Base-by-base conservation (phyloP, 2,329 filamentous ascomycete genomes). In the Dactylella cylindrospora region DNA sequence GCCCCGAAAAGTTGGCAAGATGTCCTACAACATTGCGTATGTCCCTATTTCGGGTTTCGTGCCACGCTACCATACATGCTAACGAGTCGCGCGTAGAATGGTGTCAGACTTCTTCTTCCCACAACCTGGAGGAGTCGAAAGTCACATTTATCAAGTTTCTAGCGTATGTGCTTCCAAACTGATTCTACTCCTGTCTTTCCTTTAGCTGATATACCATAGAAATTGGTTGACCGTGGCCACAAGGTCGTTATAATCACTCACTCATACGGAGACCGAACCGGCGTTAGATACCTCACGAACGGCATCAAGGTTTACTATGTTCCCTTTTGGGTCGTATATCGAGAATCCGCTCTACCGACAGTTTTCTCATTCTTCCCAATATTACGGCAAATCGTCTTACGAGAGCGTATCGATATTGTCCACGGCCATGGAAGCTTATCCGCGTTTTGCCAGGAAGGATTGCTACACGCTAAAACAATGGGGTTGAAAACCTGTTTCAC, bases 81-180 rank as follows among this genome's bases (percentile, higher is more conserved):
- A 49, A 64, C 49, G 28, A 39, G 38, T 57, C 35, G 7, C 20
- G 9, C 53, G 9, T 67, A 84, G 81, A 60, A 98, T 98, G 93
- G 88, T 96, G 73, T 90, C 91, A 80, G 93, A 98, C 78, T 96
- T 95, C 80, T 98, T 98, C 84, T 98, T 94, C 72, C 93, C 93
- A 10, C 91, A 97, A 71, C 91, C 93, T 46, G 90, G 93, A 71
- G 93, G 93, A 69, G 84, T 98, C 67, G 93, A 98, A 76, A 95
- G 89, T 74, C 93, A 98, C 75, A 97, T 98, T 69, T 98, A 98
- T 76, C 93, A 98, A 74, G 79, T 98, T 32, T 93, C 91, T 25
- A 88, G 86, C 54, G 80, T 82, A 73, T 64, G 76, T 61, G 17
- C 12, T 32, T 51, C 28, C 15, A 53, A 17, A 38, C 33, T 22